Percentiles rank a stretch among this genome's conserved stretches.
Conservation (phyloP, 805 yeast species). For the Wickerhamomyces rabaulensis region DNA sequence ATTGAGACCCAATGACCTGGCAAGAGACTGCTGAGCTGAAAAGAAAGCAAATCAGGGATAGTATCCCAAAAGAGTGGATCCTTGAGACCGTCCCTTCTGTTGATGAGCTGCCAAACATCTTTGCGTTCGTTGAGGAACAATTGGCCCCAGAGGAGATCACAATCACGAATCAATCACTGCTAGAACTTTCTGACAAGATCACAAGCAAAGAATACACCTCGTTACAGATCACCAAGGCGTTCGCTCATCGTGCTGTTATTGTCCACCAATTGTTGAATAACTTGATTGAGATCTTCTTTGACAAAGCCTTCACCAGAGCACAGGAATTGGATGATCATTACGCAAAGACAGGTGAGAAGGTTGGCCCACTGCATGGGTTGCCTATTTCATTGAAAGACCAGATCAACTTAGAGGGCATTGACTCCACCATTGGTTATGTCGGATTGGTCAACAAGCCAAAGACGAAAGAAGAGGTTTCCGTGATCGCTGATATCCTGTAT, state of each 20-base stretch:
- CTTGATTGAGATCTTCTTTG: conserved; percentile 55
- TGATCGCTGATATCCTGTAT: conserved; percentile 34
- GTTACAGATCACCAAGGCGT: conserved; percentile 9
- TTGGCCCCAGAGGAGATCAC: conserved; percentile 12
- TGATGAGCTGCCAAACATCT: conserved; percentile 15
- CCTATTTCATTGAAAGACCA: conserved; percentile 68
- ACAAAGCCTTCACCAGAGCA: conserved; percentile 55
- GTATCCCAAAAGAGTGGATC: conserved; percentile 21
- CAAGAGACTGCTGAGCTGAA: conserved; percentile 11
- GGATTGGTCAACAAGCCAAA: conserved; percentile 21
- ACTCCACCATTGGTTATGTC: conserved; percentile 57
- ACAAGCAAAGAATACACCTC: conserved; percentile 27
- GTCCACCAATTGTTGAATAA: conserved; percentile 60
- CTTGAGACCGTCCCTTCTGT: conserved; percentile 11
- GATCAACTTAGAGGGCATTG: conserved; percentile 43
- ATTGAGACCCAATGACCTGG: conserved; percentile 9
- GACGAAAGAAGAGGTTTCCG: conserved; percentile 33
- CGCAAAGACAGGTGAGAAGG: conserved; percentile 39
- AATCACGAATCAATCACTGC: conserved; percentile 13
- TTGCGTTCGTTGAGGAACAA: conserved; percentile 12
- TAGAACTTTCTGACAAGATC: conserved; percentile 7
- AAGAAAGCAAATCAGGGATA: conserved; percentile 6
- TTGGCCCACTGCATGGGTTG: conserved; percentile 66
- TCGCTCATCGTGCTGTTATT: conserved; percentile 42
- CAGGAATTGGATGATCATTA: conserved; percentile 49